Evolutionary conservation across 441 rosid genomes (phyloP).

Genomic region (Adansonia grandidieri): DNA sequence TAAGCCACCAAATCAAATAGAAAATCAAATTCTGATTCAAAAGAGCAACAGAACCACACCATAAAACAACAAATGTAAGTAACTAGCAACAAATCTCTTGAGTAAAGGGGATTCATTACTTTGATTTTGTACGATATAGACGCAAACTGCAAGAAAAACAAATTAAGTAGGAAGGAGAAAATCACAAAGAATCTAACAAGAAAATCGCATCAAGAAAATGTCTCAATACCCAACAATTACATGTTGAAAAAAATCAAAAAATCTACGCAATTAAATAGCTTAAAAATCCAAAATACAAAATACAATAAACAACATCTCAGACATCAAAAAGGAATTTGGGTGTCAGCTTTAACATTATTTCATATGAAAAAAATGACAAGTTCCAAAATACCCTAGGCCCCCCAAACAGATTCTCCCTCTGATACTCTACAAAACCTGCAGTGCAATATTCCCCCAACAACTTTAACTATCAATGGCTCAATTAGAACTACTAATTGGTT

Average conservation of each 20-base stretch:
- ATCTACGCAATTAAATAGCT: background rate
- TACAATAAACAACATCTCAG: background rate
- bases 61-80: background rate
- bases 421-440: background rate
- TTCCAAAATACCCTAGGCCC: background rate
- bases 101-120: background rate
- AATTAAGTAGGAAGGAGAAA: background rate
- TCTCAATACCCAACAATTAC: background rate
- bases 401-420: background rate
- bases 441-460: background rate
- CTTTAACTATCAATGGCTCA: background rate
- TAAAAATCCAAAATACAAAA: background rate
- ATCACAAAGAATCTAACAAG: background rate
- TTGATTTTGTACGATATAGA: background rate
- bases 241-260: background rate
- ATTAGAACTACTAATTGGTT: background rate
- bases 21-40: conserved; percentile 17
- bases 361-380: background rate
- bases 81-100: background rate
- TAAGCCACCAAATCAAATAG: conserved; percentile 8
- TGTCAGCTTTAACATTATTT: background rate
- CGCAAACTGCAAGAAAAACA: background rate
- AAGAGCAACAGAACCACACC: background rate
- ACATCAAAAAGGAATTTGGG: background rate
- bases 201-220: conserved; percentile 2